Conservation (phyloP, 352 stramenopile genomes). For the Phytophthora colocasiae region DNA sequence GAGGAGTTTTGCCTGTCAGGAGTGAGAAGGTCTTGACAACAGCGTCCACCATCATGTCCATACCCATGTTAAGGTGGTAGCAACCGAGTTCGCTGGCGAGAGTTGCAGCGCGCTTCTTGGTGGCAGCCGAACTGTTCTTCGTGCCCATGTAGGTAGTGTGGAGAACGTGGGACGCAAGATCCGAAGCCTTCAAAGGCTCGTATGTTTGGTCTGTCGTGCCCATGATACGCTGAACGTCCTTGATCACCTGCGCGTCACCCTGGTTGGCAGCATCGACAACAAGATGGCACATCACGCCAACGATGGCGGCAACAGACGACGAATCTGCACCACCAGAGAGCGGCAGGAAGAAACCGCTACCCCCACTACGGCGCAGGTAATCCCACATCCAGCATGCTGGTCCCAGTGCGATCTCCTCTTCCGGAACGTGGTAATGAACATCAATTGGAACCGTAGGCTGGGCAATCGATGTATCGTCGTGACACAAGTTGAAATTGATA, state of each 20-base stretch:
- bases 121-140: conserved; percentile 94
- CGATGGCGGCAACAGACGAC: conserved; percentile 96
- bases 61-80: conserved; percentile 96
- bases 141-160: conserved; percentile 99
- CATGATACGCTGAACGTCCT: conserved; percentile 89
- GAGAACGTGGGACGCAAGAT: conserved; percentile 93
- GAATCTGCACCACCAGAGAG: conserved; percentile 97
- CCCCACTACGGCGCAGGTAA: conserved; percentile 93
- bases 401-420: conserved; percentile 98
- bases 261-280: conserved; percentile 88
- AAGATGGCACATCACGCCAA: conserved; percentile 98
- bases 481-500: conserved; percentile 82
- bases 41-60: conserved; percentile 95
- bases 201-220: conserved; percentile 65
- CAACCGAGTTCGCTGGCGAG: conserved; percentile 94
- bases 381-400: conserved; percentile 99
- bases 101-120: conserved; percentile 87
- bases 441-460: conserved; percentile 61
- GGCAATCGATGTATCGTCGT: conserved; percentile 54
- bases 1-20: conserved; percentile 90
- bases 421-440: conserved; percentile 85
- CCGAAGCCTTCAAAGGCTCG: conserved; percentile 71
- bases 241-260: conserved; percentile 80
- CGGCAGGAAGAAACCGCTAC: conserved; percentile 95
- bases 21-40: conserved; percentile 82